A percentile compares a stretch with the other conserved stretches of the same genome.
Conservation (phyloP, 2,329 filamentous ascomycete species). For the Diplodia intermedia region DNA sequence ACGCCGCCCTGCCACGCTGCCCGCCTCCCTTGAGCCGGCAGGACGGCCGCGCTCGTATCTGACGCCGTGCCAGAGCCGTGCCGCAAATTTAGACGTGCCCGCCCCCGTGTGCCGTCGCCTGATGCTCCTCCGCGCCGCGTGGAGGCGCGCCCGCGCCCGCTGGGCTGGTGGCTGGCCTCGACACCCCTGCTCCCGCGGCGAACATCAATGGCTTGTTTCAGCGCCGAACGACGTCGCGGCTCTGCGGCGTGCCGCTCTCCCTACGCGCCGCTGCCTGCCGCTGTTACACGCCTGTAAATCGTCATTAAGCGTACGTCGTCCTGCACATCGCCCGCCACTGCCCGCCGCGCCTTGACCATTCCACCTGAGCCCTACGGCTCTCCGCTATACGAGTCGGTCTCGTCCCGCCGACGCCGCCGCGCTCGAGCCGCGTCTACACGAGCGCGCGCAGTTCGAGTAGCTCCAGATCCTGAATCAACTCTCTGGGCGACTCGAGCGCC, state of each 20-base stretch:
- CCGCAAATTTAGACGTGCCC: constrained; percentile 19
- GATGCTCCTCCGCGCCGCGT: constrained; percentile 18
- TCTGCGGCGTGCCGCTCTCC: constrained; percentile 15
- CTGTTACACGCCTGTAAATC: constrained; percentile 29
- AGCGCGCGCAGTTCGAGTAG: constrained; percentile 1
- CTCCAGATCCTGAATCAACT: constrained; percentile 1
- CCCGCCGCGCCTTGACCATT: not conserved
- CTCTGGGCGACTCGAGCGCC: constrained; percentile 5
- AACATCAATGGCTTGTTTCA: constrained; percentile 26
- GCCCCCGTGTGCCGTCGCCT: constrained; percentile 1
- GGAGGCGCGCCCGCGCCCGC: not conserved
- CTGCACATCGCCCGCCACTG: constrained; percentile 25
- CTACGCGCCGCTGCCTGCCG: constrained; percentile 15
- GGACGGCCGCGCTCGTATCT: constrained; percentile 9
- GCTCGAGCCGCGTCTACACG: constrained; percentile 30
- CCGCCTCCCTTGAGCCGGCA: not conserved
- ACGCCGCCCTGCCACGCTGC: not conserved
- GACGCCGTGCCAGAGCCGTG: not conserved
- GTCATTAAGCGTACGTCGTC: constrained; percentile 21
- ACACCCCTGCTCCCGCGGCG: not conserved
- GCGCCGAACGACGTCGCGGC: constrained; percentile 23
- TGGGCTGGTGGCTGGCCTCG: not conserved
- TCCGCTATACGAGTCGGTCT: constrained; percentile 23
- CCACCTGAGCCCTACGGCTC: constrained; percentile 4
- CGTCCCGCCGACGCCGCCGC: constrained; percentile 17